phyloP scores from a whole-genome alignment of 768 basidiomycete genomes.

The Crepidotus variabilis region DNA sequence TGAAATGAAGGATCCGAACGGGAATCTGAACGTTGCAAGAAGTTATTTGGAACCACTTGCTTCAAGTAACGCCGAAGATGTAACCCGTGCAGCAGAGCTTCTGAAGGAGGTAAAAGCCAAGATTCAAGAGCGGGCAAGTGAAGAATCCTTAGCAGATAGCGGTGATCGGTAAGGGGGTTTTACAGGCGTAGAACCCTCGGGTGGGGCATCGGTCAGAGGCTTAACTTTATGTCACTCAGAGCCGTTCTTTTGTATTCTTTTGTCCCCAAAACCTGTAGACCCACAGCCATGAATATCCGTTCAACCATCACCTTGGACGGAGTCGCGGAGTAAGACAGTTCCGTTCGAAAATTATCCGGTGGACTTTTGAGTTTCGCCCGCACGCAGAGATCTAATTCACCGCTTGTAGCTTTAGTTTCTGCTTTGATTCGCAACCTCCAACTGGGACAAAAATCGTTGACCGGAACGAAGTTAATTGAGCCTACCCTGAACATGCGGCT shows the following conservation, averaged over 20 bases:
- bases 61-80: slow-evolving; percentile 79
- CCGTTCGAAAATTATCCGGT: too few relatives aligned
- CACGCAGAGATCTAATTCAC: too few relatives aligned
- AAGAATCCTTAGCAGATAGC: not conserved
- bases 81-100: slow-evolving; percentile 66
- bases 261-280: not conserved
- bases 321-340: not conserved
- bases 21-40: slow-evolving; percentile 66
- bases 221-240: not conserved
- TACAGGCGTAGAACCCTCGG: not conserved
- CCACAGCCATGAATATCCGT: not conserved
- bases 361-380: too few relatives aligned
- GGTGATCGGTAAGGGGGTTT: not conserved
- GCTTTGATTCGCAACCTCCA: not conserved
- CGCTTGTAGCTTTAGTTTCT: too few relatives aligned
- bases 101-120: slow-evolving; percentile 51
- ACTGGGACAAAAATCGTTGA: not conserved
- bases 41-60: slow-evolving; percentile 74
- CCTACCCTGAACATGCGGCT: slow-evolving; percentile 35
- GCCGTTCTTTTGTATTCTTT: not conserved
- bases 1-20: slow-evolving; percentile 58
- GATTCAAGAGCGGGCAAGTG: slow-evolving; percentile 24
- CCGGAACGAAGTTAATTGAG: not conserved
- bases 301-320: not conserved
- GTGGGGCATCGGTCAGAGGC: not conserved